Evolutionary conservation across 2,329 filamentous ascomycete species (phyloP), one percentile per base, ranked within the genome.

Genomic region (Whalleya microplaca): DNA sequence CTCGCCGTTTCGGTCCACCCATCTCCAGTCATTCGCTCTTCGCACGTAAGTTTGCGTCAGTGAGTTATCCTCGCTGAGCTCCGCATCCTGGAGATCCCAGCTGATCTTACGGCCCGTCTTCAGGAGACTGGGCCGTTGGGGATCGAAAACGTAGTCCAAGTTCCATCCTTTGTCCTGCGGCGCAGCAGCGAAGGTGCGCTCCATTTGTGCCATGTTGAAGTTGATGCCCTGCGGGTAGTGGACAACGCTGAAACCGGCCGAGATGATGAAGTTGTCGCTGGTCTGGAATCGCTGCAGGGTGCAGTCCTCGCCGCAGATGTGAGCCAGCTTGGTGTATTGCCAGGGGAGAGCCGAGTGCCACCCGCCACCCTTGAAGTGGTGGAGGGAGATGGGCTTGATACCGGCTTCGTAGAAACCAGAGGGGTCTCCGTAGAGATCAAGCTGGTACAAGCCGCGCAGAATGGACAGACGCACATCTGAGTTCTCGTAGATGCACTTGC

Each of bases 381-480:
- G 85, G 20, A 88, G 76, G 7, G 82, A 85, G 20, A 87, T 75
- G 1, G 85, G 84, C 61, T 80, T 78, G 61, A 84, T 78, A 27
- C 83, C 83, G 41, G 81, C 80, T 72, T 88, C 85, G 70, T 87
- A 88, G 71, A 87, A 86, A 3, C 85, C 85, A 0, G 83, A 83
- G 2, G 84, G 81, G 66, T 87, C 83, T 46, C 80, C 81, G 55
- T 80, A 78, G 45, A 88, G 73, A 65, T 88, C 85, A 21, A 87
- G 76, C 68, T 87, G 85, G 73, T 81, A 86, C 12, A 88, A 75
- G 37, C 83, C 81, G 64, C 79, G 78, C 53, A 87, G 71, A 14
- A 80, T 76, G 1, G 82, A 84, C 49, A 88, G 70, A n/a, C 80
- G 79, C 9, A 82, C 81, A 32, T 81, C 77, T 2, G 84, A 84